Conservation (phyloP, 176 grass and related monocot species). For the Melocanna baccifera region DNA sequence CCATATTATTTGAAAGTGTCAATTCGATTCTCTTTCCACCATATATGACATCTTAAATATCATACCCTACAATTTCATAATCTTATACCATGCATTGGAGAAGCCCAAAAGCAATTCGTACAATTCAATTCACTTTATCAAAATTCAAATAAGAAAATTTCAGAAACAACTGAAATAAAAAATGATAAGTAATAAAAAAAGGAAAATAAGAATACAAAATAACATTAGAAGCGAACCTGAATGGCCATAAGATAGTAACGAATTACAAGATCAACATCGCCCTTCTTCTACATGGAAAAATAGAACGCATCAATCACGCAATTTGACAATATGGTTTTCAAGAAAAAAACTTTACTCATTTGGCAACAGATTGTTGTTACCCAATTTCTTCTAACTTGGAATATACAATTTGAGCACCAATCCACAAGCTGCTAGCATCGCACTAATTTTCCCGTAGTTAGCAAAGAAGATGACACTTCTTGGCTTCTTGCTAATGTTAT, state of each 20-base stretch:
- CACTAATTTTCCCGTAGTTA: background rate
- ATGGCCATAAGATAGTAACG: conserved; percentile 89
- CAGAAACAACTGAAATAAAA: background rate
- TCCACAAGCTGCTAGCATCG: background rate
- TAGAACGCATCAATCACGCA: background rate
- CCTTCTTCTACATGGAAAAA: conserved; percentile 71
- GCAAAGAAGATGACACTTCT: background rate
- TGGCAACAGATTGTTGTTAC: background rate
- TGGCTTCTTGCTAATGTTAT: background rate
- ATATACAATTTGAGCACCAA: background rate
- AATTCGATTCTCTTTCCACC: background rate
- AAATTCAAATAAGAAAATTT: background rate
- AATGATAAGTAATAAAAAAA: background rate
- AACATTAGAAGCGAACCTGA: conserved; percentile 53
- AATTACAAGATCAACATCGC: conserved; percentile 80
- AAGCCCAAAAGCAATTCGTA: background rate
- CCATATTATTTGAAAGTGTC: background rate
- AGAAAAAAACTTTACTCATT: background rate
- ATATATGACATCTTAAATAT: background rate
- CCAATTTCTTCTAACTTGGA: background rate
- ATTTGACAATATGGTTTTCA: background rate
- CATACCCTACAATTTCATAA: background rate
- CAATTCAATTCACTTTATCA: background rate
- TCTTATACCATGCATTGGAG: background rate
- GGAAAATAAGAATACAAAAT: background rate